Evolutionary conservation across 495 filamentous ascomycete genomes (phyloP).

Genomic region (Venustampulla echinocandica): DNA sequence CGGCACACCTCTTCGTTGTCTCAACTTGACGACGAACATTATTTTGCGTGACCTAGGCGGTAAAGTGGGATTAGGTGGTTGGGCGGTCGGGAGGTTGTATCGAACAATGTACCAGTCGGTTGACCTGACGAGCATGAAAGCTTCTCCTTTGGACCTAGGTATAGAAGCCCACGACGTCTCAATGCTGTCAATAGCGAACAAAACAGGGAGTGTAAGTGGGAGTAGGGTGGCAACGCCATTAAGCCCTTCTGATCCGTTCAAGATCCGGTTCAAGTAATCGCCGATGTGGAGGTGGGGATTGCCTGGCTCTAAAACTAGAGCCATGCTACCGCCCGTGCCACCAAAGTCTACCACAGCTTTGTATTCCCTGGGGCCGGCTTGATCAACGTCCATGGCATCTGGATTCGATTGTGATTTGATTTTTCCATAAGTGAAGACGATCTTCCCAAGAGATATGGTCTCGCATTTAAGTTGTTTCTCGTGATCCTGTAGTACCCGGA

Average conservation of each 20-base stretch:
- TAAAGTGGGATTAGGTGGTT: slow-evolving; percentile 6
- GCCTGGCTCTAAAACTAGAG: slow-evolving; percentile 46
- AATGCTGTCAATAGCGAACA: slow-evolving; percentile 53
- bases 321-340: slow-evolving; percentile 24
- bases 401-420: neutral
- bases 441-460: slow-evolving; percentile 47
- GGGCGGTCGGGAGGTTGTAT: slow-evolving; percentile 29
- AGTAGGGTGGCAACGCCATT: slow-evolving; percentile 46
- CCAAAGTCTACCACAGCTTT: slow-evolving; percentile 31
- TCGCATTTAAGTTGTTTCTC: slow-evolving; percentile 41
- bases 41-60: slow-evolving; percentile 20
- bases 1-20: slow-evolving; percentile 24
- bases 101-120: slow-evolving; percentile 42
- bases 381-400: slow-evolving; percentile 10
- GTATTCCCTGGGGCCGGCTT: slow-evolving; percentile 10
- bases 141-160: slow-evolving; percentile 28
- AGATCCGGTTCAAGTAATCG: slow-evolving; percentile 49
- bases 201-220: slow-evolving; percentile 56
- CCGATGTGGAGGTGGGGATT: slow-evolving; percentile 73
- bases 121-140: slow-evolving; percentile 33
- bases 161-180: slow-evolving; percentile 34
- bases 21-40: slow-evolving; percentile 31
- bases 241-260: slow-evolving; percentile 53
- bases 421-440: slow-evolving; percentile 53
- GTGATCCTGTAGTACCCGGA: slow-evolving; percentile 49